These are phyloP conservation scores for Fusarium napiforme DNA, from an alignment of 2,329 filamentous ascomycete species.

Conservation along the genomic window DNA sequence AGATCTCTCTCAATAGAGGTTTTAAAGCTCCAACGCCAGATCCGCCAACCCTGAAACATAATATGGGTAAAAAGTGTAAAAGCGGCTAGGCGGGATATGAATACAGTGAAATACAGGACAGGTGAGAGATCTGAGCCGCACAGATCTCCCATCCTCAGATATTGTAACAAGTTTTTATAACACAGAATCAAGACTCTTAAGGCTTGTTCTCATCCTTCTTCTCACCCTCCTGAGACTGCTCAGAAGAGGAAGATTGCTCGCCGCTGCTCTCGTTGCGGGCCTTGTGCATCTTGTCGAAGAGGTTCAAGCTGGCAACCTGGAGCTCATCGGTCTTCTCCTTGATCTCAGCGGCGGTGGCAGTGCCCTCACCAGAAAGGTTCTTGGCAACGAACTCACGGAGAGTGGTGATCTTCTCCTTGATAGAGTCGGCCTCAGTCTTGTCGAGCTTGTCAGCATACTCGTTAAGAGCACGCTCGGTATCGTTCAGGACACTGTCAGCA, in stretches of 20 bases:
- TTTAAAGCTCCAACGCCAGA: slow-evolving; percentile 65
- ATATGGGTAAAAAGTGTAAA: slow-evolving; percentile 58
- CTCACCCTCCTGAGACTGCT: slow-evolving; percentile 70
- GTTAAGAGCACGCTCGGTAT: slow-evolving; percentile 98
- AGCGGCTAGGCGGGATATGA: slow-evolving; percentile 57
- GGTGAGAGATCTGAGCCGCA: slow-evolving; percentile 50
- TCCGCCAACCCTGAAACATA: slow-evolving; percentile 59
- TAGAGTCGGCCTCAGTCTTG: slow-evolving; percentile 92
- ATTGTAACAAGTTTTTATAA: slow-evolving; percentile 46
- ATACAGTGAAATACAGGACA: slow-evolving; percentile 62
- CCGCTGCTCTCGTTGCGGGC: slow-evolving; percentile 77
- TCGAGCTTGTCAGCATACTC: slow-evolving; percentile 96
- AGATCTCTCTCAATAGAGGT: slow-evolving; percentile 54
- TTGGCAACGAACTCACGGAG: slow-evolving; percentile 92
- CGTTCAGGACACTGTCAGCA: slow-evolving; percentile 94
- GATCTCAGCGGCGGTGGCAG: slow-evolving; percentile 87
- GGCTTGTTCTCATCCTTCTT: slow-evolving; percentile 81
- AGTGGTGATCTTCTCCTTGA: slow-evolving; percentile 90
- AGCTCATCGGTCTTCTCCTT: slow-evolving; percentile 99
- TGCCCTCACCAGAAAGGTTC: slow-evolving; percentile 92
- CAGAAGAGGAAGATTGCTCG: slow-evolving; percentile 60
- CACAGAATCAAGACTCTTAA: slow-evolving; percentile 54
- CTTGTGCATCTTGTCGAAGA: slow-evolving; percentile 99
- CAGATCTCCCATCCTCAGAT: slow-evolving; percentile 48
- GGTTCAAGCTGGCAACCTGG: slow-evolving; percentile 92